Conservation (phyloP, 495 filamentous ascomycete genomes). For the Copromyces sp. region DNA sequence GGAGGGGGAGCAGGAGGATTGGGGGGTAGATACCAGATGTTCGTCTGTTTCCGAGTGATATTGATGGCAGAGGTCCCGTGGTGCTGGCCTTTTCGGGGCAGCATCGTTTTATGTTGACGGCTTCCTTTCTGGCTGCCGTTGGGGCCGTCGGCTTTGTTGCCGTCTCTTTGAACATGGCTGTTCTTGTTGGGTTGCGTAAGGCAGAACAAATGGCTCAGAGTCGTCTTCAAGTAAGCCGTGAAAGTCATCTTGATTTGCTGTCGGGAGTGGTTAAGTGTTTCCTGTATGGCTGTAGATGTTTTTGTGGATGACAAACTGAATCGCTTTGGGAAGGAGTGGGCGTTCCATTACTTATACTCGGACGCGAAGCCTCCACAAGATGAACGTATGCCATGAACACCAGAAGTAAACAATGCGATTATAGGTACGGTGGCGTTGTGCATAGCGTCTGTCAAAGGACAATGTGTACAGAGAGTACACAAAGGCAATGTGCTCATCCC, state of each 20-base stretch:
- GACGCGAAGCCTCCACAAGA: neutral
- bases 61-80: neutral
- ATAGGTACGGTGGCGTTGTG: neutral
- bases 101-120: neutral
- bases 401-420: neutral
- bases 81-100: neutral
- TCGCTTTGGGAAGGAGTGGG: neutral
- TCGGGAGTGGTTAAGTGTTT: neutral
- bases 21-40: neutral
- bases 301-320: neutral
- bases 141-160: neutral
- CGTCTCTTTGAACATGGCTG: neutral
- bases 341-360: neutral
- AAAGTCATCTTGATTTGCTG: neutral
- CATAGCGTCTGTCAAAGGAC: neutral
- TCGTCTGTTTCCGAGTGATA: neutral
- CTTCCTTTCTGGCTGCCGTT: neutral
- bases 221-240: neutral
- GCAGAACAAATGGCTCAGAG: neutral
- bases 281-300: neutral
- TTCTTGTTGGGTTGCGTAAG: neutral
- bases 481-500: neutral
- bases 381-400: neutral
- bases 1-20: neutral
- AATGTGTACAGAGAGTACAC: neutral